Base-by-base conservation (phyloP, 2,329 filamentous ascomycete species). In the Hypoxylon sp. region DNA sequence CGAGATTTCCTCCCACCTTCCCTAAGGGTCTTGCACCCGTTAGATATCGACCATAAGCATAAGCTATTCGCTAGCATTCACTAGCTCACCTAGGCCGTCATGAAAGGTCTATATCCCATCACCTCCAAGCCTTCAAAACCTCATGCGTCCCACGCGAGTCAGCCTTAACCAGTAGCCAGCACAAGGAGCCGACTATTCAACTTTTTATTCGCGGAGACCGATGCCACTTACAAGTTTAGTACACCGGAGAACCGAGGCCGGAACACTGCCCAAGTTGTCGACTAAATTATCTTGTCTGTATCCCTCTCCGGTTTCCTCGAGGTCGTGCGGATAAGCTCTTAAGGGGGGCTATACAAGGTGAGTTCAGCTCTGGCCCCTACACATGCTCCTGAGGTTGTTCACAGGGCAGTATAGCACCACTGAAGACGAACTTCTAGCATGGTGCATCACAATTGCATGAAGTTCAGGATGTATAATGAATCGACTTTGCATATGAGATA, bases 371-470 rank as follows among this genome's bases (percentile, higher is more conserved):
- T 27, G 21, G 7, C 14, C 41, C 27, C 37, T 47, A 19, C 56
- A 52, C 19, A 23, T 51, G 12, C 34, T 9, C 25, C 21, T n/a
- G 14, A 46, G 8, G 45, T 65, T 65, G 25, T 54, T 25, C 58
- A 4, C 60, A 47, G 60, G 63, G 68, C 74, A 97, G 94, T 78
- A 89, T 98, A 61, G 97, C 96, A 2, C 93, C 95, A 12, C 79
- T 98, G 71, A 92, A 92, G 78, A 94, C 95, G 43, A 97, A 97
- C 79, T 99, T 97, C 78, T 94, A 92, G 87, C 93, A 95, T 77
- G 85, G 87, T 9, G 80, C 83, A 39, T 82, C 87, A 65, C 84
- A 88, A 66, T 83, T 89, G 73, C 82, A 89, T 67, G 85, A 89
- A 74, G 84, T 19, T 9, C 8, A 85, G 71, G 93, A 96, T 14